These are phyloP conservation scores for Metschnikowia arizonensis DNA, from an alignment of 805 yeast species.

Conservation along the genomic window DNA sequence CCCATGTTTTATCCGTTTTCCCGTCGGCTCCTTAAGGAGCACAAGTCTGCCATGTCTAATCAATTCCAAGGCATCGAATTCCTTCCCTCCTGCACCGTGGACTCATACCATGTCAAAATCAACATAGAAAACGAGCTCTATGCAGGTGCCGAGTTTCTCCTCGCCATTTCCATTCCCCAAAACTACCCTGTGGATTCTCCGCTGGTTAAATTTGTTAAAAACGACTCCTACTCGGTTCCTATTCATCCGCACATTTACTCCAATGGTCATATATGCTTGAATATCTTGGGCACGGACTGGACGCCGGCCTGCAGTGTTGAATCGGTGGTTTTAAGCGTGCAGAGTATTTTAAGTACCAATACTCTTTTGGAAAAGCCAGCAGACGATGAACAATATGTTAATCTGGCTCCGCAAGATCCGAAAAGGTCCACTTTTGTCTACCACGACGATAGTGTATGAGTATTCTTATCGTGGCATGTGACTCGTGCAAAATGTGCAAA, in stretches of 20 bases:
- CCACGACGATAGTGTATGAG: constrained; percentile 54
- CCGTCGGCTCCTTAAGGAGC: constrained; percentile 16
- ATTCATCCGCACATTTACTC: constrained; percentile 72
- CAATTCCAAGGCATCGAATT: constrained; percentile 10
- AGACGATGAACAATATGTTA: constrained; percentile 49
- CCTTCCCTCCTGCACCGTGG: constrained; percentile 11
- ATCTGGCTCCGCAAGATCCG: constrained; percentile 57
- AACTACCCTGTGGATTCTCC: constrained; percentile 19
- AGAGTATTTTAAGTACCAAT: constrained; percentile 59
- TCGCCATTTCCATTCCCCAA: constrained; percentile 10
- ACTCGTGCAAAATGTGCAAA: no score
- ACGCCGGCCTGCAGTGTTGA: constrained; percentile 56
- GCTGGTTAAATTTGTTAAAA: constrained; percentile 12
- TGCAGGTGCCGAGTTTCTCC: constrained; percentile 8
- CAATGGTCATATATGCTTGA: constrained; percentile 75
- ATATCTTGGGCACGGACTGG: constrained; percentile 64
- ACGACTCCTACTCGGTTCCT: constrained; percentile 41
- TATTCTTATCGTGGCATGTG: no score
- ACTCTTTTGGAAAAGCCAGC: constrained; percentile 47
- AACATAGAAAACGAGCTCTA: constrained; percentile 12
- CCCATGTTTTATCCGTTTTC: constrained; percentile 16
- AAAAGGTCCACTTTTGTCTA: constrained; percentile 45
- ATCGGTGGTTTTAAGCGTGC: constrained; percentile 52
- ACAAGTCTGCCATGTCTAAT: constrained; percentile 6
- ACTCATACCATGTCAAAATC: constrained; percentile 9